A percentile compares a stretch with the other conserved stretches of the same genome.
Conservation (phyloP, 257 asterid species). For the Jasminum sambac region DNA sequence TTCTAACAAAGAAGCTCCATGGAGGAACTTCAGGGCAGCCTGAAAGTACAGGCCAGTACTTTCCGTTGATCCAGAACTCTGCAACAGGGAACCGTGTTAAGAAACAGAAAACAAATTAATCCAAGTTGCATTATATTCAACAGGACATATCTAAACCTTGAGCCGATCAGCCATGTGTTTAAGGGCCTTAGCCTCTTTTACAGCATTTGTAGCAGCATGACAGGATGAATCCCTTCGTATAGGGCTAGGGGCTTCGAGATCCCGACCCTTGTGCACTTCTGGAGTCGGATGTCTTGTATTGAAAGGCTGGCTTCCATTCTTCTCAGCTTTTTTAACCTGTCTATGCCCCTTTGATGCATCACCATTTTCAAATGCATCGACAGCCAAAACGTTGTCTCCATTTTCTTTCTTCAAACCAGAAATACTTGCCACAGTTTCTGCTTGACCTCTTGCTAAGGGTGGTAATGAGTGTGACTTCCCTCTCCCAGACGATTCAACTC, state of each 20-base stretch:
- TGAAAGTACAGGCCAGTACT: constrained; percentile 78
- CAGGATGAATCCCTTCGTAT: constrained; percentile 76
- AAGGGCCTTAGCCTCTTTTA: constrained; percentile 94
- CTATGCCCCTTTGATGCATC: constrained; percentile 45
- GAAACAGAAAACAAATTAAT: constrained; percentile 21
- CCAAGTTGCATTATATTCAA: constrained; percentile 13
- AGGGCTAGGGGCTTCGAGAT: constrained; percentile 75
- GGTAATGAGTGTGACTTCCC: constrained; percentile 73
- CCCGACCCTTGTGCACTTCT: constrained; percentile 55
- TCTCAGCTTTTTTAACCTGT: constrained; percentile 63
- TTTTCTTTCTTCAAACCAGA: constrained; percentile 65
- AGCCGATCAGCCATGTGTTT: constrained; percentile 94
- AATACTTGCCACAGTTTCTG: constrained; percentile 45
- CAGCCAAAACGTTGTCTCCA: constrained; percentile 37
- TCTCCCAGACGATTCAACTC: constrained; percentile 46
- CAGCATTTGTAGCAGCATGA: constrained; percentile 77
- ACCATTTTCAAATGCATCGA: constrained; percentile 45
- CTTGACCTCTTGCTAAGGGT: constrained; percentile 62
- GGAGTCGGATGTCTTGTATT: constrained; percentile 58
- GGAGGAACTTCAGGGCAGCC: constrained; percentile 93
- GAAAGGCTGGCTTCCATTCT: constrained; percentile 45
- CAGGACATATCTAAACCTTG: constrained; percentile 55
- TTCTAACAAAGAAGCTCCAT: constrained; percentile 92
- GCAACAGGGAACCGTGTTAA: constrained; percentile 29
- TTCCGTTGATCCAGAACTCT: constrained; percentile 84